Base-by-base conservation (phyloP, 2,329 filamentous ascomycete species). In the Cephalotrichum gorgonifer region DNA sequence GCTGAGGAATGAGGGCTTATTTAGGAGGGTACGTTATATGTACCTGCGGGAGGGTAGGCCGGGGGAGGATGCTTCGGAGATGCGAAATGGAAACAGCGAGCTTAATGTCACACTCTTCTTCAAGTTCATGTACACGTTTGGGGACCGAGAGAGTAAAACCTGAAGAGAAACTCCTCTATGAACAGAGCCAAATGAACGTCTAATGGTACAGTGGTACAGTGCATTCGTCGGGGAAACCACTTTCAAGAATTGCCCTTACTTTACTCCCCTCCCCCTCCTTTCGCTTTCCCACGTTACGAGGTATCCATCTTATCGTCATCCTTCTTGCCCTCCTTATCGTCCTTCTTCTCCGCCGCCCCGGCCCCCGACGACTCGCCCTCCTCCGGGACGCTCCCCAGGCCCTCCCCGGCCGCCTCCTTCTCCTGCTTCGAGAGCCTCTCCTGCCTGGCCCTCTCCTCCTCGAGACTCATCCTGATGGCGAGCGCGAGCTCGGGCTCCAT, bases 401-500 rank as follows among this genome's bases (percentile, higher is more conserved):
- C 79, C 41, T 80, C 80, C 71, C 90, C 91, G 56, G 81, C 80
- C 48, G 86, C 78, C 41, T 79, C 77, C 56, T 81, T 78, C 57
- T 87, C 84, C 57, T 87, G 84, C 43, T 47, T 47, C n/a, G 53
- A 51, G 61, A 85, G 81, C 69, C 88, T 88, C 65, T 95, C 90
- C 68, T 94, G 84, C 59, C 93, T 76, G 53, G 90, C 90, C 72
- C 94, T 94, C 69, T 98, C 93, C 64, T 98, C 93, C 65, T 98
- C 93, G 79, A 95, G 88, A 67, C 88, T 95, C 88, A 98, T 95
- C 54, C 93, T 83, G 63, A 98, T 73, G 47, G 93, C 93, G 57
- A 98, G 79, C 22, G 93, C 93, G 61, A 98, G 73, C 66, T 98
- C 93, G 3, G 93, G 93, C 62, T 98, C 93, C 60, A 90, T 78